Conservation (phyloP, 805 yeast species). For the Lachancea meyersii region DNA sequence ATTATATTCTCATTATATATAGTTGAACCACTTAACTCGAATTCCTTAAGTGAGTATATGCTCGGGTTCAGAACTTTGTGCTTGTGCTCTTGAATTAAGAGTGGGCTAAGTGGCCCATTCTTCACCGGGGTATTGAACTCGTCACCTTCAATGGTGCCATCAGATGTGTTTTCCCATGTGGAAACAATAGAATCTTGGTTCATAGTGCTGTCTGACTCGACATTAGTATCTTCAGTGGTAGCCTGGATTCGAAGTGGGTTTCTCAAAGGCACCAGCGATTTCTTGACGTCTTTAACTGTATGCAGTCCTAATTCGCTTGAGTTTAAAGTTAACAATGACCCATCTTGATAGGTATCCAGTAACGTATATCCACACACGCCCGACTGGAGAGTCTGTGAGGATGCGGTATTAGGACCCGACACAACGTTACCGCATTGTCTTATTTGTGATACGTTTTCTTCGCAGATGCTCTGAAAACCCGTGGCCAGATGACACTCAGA, state of each 20-base stretch:
- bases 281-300: constrained; percentile 18
- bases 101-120: background rate
- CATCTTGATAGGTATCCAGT: constrained; percentile 14
- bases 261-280: constrained; percentile 10
- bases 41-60: constrained; percentile 16
- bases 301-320: constrained; percentile 25
- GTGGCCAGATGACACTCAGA: constrained; percentile 18
- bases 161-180: constrained; percentile 10
- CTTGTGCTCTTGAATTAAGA: background rate
- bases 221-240: background rate
- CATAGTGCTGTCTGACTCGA: constrained; percentile 8
- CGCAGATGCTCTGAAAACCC: constrained; percentile 17
- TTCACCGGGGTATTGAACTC: constrained; percentile 6
- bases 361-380: constrained; percentile 4
- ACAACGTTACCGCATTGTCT: constrained; percentile 28
- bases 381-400: constrained; percentile 7
- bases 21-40: constrained; percentile 19
- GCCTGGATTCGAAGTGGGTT: constrained; percentile 6
- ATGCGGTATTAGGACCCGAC: constrained; percentile 5
- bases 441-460: constrained; percentile 9
- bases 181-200: constrained; percentile 8
- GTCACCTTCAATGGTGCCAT: constrained; percentile 10
- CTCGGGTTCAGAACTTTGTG: constrained; percentile 11
- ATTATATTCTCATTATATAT: constrained; percentile 10
- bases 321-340: constrained; percentile 17